A percentile compares a stretch with the other conserved stretches of the same genome.
Evolutionary conservation across 2,329 filamentous ascomycete genomes (phyloP).

Genomic region (Ophiosphaerella narmari): DNA sequence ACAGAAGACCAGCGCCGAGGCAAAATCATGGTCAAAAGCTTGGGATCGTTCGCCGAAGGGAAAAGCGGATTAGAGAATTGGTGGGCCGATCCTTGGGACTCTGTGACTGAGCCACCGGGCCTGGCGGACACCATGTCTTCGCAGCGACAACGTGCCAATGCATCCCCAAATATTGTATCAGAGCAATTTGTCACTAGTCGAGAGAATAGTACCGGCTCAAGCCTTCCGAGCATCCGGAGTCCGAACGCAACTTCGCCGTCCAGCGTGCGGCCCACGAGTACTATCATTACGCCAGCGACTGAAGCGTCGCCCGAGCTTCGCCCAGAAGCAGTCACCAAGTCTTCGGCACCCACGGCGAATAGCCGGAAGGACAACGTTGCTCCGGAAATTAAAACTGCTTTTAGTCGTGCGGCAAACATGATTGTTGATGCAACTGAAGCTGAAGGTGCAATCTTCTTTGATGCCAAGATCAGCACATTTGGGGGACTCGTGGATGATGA

Average conservation of each 20-base stretch:
- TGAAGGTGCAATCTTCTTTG: conserved; percentile 46
- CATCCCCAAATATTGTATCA: conserved; percentile 15
- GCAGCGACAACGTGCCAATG: conserved; percentile 27
- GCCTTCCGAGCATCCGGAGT: conserved; percentile 20
- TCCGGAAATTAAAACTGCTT: conserved; percentile 40
- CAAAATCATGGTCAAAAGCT: conserved; percentile 57
- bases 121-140: conserved; percentile 16
- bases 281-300: conserved; percentile 25
- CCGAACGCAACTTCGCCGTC: conserved; percentile 21
- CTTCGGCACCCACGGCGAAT: conserved; percentile 25
- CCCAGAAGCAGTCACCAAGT: conserved; percentile 24
- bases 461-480: conserved; percentile 45
- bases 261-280: conserved; percentile 21
- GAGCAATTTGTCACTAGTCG: conserved; percentile 21
- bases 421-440: conserved; percentile 46
- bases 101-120: conserved; percentile 12
- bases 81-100: conserved; percentile 39
- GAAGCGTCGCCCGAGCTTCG: conserved; percentile 23
- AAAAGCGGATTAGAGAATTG: conserved; percentile 42
- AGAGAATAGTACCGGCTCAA: conserved; percentile 27
- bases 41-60: conserved; percentile 45
- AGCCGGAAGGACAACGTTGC: conserved; percentile 29
- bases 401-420: conserved; percentile 45
- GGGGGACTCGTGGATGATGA: conserved; percentile 45
- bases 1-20: conserved; percentile 58